Conservation (phyloP, 371 early-diverging fungal genomes). For the Lichtheimia ramosa region DNA sequence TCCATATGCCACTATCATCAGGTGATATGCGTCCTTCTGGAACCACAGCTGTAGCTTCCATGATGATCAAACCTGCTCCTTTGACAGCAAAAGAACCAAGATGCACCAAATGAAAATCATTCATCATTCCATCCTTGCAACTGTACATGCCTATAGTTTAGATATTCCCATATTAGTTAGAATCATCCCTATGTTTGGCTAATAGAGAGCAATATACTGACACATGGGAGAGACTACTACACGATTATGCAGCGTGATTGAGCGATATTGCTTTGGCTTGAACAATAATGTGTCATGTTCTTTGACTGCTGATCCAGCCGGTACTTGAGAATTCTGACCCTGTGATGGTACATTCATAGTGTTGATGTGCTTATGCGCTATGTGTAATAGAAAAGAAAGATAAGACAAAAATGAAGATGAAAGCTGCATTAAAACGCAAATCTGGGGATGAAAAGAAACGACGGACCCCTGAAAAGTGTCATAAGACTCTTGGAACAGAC, state of each 20-base stretch:
- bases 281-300: slow-evolving; percentile 45
- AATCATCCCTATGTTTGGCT: not conserved
- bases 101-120: slow-evolving; percentile 56
- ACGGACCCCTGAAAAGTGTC: too few relatives aligned
- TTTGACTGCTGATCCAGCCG: slow-evolving; percentile 12
- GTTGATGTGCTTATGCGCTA: too few relatives aligned
- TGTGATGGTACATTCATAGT: slow-evolving; percentile 3
- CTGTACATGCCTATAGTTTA: slow-evolving; percentile 22
- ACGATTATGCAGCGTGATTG: slow-evolving; percentile 68
- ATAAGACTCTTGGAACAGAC: too few relatives aligned
- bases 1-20: slow-evolving; percentile 75
- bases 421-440: too few relatives aligned
- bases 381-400: too few relatives aligned
- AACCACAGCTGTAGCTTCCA: slow-evolving; percentile 81
- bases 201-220: slow-evolving; percentile 23
- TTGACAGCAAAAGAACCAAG: slow-evolving; percentile 67
- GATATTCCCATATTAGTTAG: not conserved
- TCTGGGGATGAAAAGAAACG: too few relatives aligned
- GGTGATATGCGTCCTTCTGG: slow-evolving; percentile 81
- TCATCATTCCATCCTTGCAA: slow-evolving; percentile 16
- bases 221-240: slow-evolving; percentile 84
- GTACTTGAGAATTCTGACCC: slow-evolving; percentile 8
- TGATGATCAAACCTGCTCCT: slow-evolving; percentile 74
- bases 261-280: slow-evolving; percentile 62
- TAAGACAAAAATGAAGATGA: too few relatives aligned